phyloP scores from a whole-genome alignment of 2,329 filamentous ascomycete species.

The Didymella segeticola region DNA sequence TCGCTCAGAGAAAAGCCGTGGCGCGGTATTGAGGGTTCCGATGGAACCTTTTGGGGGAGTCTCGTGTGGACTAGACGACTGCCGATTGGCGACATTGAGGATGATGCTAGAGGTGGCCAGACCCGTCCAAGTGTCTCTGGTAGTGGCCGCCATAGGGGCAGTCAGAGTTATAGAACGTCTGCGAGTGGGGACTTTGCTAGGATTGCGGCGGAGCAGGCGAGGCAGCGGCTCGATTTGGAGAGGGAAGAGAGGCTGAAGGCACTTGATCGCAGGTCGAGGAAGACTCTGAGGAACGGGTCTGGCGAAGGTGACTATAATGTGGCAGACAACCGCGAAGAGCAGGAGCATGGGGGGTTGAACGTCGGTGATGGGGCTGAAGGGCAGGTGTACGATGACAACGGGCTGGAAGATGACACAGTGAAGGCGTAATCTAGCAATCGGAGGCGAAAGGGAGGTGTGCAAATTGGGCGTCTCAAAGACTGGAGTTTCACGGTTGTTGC shows the following conservation, averaged over 20 bases:
- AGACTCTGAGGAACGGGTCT: background rate
- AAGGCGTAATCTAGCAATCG: no score
- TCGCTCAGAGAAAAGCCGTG: slow-evolving; percentile 74
- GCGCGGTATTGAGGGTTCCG: slow-evolving; percentile 59
- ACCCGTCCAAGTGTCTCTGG: background rate
- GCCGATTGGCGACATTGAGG: background rate
- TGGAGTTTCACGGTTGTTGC: no score
- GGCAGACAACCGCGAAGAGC: no score
- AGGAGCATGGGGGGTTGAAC: background rate
- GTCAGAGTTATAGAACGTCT: slow-evolving; percentile 19
- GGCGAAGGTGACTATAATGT: background rate
- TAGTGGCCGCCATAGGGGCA: background rate
- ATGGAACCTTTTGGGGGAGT: slow-evolving; percentile 53
- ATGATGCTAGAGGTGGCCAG: background rate
- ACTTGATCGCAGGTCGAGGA: slow-evolving; percentile 2
- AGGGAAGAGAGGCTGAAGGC: slow-evolving; percentile 32
- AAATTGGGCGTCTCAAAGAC: no score
- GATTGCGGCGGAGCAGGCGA: slow-evolving; percentile 45
- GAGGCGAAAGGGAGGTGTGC: no score
- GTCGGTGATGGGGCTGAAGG: slow-evolving; percentile 2
- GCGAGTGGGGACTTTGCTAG: slow-evolving; percentile 33
- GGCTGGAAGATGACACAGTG: slow-evolving; percentile 6
- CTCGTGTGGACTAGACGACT: slow-evolving; percentile 16
- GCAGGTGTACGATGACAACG: slow-evolving; percentile 10
- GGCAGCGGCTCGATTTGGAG: slow-evolving; percentile 50